Evolutionary conservation across 2,329 filamentous ascomycete species (phyloP), one percentile per base, ranked within the genome.

Genomic region (Elsinoe perseae): DNA sequence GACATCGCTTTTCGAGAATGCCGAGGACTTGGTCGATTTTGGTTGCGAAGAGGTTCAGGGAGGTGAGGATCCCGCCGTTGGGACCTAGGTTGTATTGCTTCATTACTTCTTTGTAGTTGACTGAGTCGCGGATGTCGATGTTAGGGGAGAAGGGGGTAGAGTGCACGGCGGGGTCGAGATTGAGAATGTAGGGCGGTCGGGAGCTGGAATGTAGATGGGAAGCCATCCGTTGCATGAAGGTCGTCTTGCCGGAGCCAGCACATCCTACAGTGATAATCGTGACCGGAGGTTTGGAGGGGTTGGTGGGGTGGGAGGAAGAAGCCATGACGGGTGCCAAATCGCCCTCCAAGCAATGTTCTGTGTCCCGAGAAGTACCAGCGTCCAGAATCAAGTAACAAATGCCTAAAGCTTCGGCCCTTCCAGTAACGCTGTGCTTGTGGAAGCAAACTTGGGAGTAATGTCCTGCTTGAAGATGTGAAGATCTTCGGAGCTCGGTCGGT

Each of bases 41-140:
- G 57, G 95, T 98, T 40, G 91, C 89, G 70, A 98, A 98, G 23
- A 98, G 81, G 70, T 98, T 98, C 50, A 98, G 76, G 9, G 88
- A 93, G 1, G 95, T 98, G 63, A 98, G 76, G 66, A 98, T 98
- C 46, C 91, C 95, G 54, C 93, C 93, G 75, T 98, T 98, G 7
- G 93, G 93, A 0, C 93, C 93, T 0, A 98, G 81, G 68, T 96
- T 96, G 73, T 96, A 97, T 74, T 97, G 91, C 74, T 92, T 95
- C 95, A 98, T 98, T 61, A 98, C 93, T 73, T 98, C 92, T 71
- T 95, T 93, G 78, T 98, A 98, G 80, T 98, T 96, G 70, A 98
- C 92, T 23, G 88, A 93, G 73, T 98, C 93, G 66, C 95, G 89
- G 64, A 98, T 98, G 73, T 98, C 93, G 73, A 98, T 97, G 73